Evolutionary conservation across 352 stramenopile genomes (phyloP).

Genomic region (Phytophthora syringae): DNA sequence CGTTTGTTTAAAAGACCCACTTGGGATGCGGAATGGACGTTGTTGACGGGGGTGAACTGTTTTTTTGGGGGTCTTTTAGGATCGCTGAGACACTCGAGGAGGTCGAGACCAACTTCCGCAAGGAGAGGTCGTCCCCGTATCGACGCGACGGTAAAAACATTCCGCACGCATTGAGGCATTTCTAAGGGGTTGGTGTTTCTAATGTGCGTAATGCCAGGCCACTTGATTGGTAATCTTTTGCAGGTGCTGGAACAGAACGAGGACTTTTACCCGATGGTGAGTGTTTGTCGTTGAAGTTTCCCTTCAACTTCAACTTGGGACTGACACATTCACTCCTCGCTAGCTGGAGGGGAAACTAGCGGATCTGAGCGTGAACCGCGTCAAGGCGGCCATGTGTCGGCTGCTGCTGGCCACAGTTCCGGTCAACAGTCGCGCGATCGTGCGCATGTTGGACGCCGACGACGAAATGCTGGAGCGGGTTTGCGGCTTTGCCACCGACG

Average conservation of each 20-base stretch:
- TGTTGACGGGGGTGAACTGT: not conserved
- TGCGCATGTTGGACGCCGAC: conserved; percentile 73
- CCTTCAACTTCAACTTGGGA: conserved; percentile 32
- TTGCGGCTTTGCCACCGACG: conserved; percentile 69
- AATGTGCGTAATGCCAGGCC: conserved; percentile 38
- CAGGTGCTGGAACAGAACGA: conserved; percentile 83
- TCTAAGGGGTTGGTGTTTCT: not conserved
- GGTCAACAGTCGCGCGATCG: conserved; percentile 76
- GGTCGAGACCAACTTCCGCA: conserved; percentile 77
- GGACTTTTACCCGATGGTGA: conserved; percentile 84
- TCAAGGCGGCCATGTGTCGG: conserved; percentile 76
- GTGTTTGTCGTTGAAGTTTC: conserved; percentile 11
- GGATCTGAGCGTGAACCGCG: conserved; percentile 58
- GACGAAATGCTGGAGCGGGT: conserved; percentile 80
- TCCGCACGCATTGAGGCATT: not conserved
- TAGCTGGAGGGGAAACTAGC: conserved; percentile 75
- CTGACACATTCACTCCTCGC: not conserved
- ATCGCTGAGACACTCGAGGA: conserved; percentile 84
- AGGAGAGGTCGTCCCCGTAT: conserved; percentile 74
- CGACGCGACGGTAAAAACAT: conserved; percentile 73
- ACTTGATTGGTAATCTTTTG: conserved; percentile 81
- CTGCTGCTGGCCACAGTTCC: conserved; percentile 78
- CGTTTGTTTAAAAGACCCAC: conserved; percentile 7
- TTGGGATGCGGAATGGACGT: conserved; percentile 11
- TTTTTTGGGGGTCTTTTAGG: conserved; percentile 32